A percentile compares a stretch with the other conserved stretches of the same genome.
phyloP scores from a whole-genome alignment of 257 asterid genomes.

The Capsicum pubescens region DNA sequence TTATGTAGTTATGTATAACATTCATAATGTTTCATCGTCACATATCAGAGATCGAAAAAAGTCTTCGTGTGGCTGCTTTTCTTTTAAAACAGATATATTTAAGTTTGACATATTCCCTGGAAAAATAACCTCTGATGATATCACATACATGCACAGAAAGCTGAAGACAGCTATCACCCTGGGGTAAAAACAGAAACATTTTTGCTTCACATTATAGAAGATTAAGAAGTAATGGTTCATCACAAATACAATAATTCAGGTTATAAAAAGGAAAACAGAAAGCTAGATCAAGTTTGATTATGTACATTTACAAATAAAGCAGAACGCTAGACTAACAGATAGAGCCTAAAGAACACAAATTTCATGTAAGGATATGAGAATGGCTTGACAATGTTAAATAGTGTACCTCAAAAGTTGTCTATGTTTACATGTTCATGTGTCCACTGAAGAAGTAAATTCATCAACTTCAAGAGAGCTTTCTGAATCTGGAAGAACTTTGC shows the following conservation, averaged over 20 bases:
- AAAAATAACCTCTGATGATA: neutral
- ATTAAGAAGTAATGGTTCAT: slow-evolving; percentile 1
- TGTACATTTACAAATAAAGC: neutral
- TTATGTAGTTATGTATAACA: neutral
- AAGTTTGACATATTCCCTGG: neutral
- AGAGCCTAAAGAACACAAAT: neutral
- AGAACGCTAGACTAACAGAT: neutral
- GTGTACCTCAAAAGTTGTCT: slow-evolving; percentile 1
- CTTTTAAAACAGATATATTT: neutral
- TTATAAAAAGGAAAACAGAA: neutral
- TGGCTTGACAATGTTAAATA: neutral
- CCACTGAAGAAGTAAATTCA: slow-evolving; percentile 43
- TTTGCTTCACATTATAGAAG: neutral
- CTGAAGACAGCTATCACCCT: neutral
- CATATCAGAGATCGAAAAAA: slow-evolving; percentile 2
- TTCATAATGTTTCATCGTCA: neutral
- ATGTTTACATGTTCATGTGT: slow-evolving; percentile 30
- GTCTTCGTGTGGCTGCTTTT: neutral
- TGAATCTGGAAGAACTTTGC: slow-evolving; percentile 65
- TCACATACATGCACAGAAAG: neutral
- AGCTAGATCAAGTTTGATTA: slow-evolving; percentile 16
- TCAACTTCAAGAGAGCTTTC: slow-evolving; percentile 46
- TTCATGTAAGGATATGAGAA: neutral
- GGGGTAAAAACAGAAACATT: neutral
- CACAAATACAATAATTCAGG: neutral